These are phyloP conservation scores for Aspergillus hiratsukae DNA, from an alignment of 2,329 filamentous ascomycete genomes.

Conservation along the genomic window DNA sequence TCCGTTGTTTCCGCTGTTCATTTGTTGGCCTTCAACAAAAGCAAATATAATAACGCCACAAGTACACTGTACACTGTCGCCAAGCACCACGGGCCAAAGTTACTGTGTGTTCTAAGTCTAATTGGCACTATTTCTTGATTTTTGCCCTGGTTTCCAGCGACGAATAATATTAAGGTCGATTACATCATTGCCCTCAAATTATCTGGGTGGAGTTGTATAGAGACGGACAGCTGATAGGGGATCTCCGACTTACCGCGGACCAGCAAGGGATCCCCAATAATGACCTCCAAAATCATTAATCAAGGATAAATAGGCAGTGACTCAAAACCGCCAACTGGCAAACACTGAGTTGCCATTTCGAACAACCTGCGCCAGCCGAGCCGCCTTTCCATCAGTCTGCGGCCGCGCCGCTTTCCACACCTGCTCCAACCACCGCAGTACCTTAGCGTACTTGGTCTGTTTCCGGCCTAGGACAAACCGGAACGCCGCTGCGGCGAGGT, in stretches of 20 bases:
- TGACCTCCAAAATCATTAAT: neutral
- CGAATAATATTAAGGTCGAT: neutral
- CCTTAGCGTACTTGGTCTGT: conserved; percentile 62
- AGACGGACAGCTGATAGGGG: neutral
- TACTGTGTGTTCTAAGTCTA: neutral
- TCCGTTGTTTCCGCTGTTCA: neutral
- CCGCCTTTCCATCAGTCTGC: conserved; percentile 29
- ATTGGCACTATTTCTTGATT: neutral
- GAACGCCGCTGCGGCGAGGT: conserved; percentile 69
- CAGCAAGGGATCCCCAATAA: neutral
- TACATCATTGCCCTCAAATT: neutral
- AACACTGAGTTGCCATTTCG: conserved; percentile 32
- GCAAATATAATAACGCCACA: too few relatives aligned
- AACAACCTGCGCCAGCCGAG: conserved; percentile 31
- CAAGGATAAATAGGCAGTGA: neutral
- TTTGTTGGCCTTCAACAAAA: neutral
- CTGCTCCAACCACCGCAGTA: conserved; percentile 64
- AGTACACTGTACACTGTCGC: neutral
- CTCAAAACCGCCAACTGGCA: conserved; percentile 33
- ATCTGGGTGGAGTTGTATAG: neutral
- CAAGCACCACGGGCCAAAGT: neutral
- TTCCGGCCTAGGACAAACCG: conserved; percentile 61
- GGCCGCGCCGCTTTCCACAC: conserved; percentile 42
- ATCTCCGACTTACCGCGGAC: neutral
- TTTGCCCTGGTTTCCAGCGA: neutral